These are phyloP conservation scores for Cordyceps cicadae DNA, from an alignment of 2,329 filamentous ascomycete genomes.

Conservation along the genomic window DNA sequence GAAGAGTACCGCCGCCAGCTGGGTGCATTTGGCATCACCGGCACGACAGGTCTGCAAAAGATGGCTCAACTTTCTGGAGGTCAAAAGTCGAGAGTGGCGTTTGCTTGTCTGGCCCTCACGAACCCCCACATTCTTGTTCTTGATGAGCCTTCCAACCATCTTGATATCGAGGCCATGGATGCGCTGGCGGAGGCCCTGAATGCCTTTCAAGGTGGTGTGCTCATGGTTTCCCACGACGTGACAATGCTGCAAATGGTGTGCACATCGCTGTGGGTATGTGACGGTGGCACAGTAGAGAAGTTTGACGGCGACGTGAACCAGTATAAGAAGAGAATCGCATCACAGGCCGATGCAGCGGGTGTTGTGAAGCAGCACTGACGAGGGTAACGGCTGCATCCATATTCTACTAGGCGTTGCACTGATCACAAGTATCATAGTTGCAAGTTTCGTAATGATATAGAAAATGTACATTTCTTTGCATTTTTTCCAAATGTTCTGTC, in stretches of 20 bases:
- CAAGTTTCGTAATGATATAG: neutral
- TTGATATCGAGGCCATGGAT: conserved; percentile 99
- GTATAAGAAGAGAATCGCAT: conserved; percentile 93
- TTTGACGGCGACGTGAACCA: conserved; percentile 91
- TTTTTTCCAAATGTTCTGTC: neutral
- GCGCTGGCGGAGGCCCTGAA: conserved; percentile 76
- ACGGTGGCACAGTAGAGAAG: conserved; percentile 87
- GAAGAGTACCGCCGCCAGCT: conserved; percentile 95
- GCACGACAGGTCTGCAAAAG: conserved; percentile 92
- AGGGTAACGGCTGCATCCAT: neutral
- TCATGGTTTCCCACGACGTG: conserved; percentile 99
- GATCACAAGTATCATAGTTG: neutral
- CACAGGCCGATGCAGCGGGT: conserved; percentile 80
- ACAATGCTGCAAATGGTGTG: conserved; percentile 98
- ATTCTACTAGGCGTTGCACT: conserved; percentile 3
- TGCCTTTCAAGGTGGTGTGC: conserved; percentile 84
- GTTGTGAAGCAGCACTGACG: conserved; percentile 61
- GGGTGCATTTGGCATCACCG: conserved; percentile 82
- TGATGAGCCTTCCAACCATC: conserved; percentile 95
- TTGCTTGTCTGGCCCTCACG: conserved; percentile 86
- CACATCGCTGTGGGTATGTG: conserved; percentile 91
- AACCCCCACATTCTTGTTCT: conserved; percentile 97
- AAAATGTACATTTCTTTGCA: neutral
- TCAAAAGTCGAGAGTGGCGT: conserved; percentile 96
- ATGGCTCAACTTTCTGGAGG: conserved; percentile 91